Conservation (phyloP, 2,329 filamentous ascomycete species). For the Aspergillus sp. region DNA sequence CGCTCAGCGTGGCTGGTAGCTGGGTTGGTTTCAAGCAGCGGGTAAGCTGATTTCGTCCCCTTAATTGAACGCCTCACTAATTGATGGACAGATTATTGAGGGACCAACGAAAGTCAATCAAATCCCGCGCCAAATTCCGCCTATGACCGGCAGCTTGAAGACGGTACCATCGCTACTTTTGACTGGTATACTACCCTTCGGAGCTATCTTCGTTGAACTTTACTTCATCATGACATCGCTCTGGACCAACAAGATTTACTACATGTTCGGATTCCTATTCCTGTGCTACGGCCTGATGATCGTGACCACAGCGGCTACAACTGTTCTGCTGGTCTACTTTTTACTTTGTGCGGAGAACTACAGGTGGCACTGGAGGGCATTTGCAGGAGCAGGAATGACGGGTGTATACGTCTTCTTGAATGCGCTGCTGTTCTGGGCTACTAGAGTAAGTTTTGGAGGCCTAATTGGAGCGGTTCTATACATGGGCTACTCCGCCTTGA, state of each 20-base stretch:
- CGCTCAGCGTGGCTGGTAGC: slow-evolving; percentile 84
- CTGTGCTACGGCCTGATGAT: slow-evolving; percentile 98
- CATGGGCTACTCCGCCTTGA: slow-evolving; percentile 85
- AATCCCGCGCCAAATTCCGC: slow-evolving; percentile 95
- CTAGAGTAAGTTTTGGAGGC: slow-evolving; percentile 82
- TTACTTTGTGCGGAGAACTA: slow-evolving; percentile 95
- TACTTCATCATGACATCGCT: slow-evolving; percentile 99
- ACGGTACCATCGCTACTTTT: slow-evolving; percentile 89
- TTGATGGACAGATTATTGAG: slow-evolving; percentile 60
- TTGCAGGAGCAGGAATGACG: slow-evolving; percentile 87
- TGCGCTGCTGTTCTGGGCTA: slow-evolving; percentile 87
- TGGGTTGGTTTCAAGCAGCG: slow-evolving; percentile 87
- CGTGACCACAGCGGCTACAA: slow-evolving; percentile 89
- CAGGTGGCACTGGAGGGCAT: slow-evolving; percentile 97
- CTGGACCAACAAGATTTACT: slow-evolving; percentile 99
- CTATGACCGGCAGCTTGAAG: slow-evolving; percentile 78
- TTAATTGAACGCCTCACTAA: slow-evolving; percentile 15
- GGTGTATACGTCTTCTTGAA: slow-evolving; percentile 91
- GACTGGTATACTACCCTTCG: slow-evolving; percentile 90
- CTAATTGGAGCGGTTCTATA: slow-evolving; percentile 89
- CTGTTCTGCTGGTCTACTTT: slow-evolving; percentile 94
- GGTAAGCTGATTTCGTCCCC: slow-evolving; percentile 34
- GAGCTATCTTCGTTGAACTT: slow-evolving; percentile 95
- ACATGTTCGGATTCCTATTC: slow-evolving; percentile 99
- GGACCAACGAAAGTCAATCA: slow-evolving; percentile 93